Evolutionary conservation across 768 basidiomycete genomes (phyloP).

Genomic region (Rhodotorula kratochvilovae): DNA sequence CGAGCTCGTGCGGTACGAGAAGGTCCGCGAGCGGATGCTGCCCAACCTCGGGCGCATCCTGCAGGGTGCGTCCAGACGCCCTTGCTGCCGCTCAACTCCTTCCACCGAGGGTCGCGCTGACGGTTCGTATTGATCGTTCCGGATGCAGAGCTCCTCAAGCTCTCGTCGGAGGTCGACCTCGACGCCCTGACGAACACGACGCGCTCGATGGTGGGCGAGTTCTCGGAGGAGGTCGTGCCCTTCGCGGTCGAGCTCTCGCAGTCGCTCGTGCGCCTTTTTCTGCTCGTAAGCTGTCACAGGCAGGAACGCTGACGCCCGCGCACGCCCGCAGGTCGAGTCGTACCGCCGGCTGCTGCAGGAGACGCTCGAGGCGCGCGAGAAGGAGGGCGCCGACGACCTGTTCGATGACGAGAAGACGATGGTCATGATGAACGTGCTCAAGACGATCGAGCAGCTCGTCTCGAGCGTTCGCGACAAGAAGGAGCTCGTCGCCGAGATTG

Average conservation of each 20-base stretch:
- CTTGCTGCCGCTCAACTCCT: too few species aligned
- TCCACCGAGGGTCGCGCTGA: too few species aligned
- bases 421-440: constrained; percentile 74
- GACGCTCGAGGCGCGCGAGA: constrained; percentile 50
- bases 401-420: constrained; percentile 73
- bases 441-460: constrained; percentile 58
- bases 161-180: constrained; percentile 85
- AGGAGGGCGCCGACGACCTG: constrained; percentile 51
- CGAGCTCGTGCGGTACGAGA: constrained; percentile 59
- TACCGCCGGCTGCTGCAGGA: constrained; percentile 75
- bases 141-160: constrained; percentile 46
- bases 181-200: constrained; percentile 76
- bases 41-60: constrained; percentile 81
- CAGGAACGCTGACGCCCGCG: not conserved
- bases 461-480: constrained; percentile 66
- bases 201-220: constrained; percentile 80
- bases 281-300: not conserved
- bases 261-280: constrained; percentile 59
- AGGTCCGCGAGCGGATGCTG: constrained; percentile 65
- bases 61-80: constrained; percentile 56
- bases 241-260: constrained; percentile 75
- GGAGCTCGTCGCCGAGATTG: constrained; percentile 71
- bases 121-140: not conserved
- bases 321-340: constrained; percentile 61
- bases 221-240: constrained; percentile 75